phyloP scores from a whole-genome alignment of 208 protist species.

The Acanthamoeba sp. region DNA sequence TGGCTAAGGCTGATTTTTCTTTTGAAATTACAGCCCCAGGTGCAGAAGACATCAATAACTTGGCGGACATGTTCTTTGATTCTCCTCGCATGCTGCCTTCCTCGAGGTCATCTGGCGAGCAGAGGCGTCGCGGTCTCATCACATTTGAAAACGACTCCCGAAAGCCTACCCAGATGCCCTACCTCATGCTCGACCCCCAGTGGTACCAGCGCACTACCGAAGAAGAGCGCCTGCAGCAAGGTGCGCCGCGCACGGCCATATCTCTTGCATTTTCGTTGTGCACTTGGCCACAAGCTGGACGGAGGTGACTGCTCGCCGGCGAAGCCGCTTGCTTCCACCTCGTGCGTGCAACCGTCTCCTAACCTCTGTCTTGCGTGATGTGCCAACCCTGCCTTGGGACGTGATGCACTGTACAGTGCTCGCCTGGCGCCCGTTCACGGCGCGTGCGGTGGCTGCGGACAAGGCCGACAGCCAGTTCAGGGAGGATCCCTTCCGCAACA shows the following conservation, averaged over 20 bases:
- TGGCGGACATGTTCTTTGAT: neutral
- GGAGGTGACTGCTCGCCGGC: too few species aligned
- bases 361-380: too few species aligned
- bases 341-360: too few species aligned
- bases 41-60: neutral
- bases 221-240: constrained; percentile 41
- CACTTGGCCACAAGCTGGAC: too few species aligned
- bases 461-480: constrained; percentile 27
- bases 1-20: too few species aligned
- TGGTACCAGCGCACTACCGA: constrained; percentile 42
- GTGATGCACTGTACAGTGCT: neutral
- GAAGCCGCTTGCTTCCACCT: too few species aligned
- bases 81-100: neutral
- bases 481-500: constrained; percentile 25
- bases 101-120: neutral
- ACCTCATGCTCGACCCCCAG: constrained; percentile 54
- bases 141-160: neutral
- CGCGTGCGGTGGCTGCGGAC: neutral
- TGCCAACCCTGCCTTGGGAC: neutral
- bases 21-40: too few species aligned
- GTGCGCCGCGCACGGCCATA: neutral
- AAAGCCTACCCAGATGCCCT: constrained; percentile 18
- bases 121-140: neutral
- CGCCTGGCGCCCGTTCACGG: constrained; percentile 20
- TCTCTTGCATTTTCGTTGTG: too few species aligned